Conservation (phyloP, 1,139 yeast species). For the Saccharomyces pastorianus region DNA sequence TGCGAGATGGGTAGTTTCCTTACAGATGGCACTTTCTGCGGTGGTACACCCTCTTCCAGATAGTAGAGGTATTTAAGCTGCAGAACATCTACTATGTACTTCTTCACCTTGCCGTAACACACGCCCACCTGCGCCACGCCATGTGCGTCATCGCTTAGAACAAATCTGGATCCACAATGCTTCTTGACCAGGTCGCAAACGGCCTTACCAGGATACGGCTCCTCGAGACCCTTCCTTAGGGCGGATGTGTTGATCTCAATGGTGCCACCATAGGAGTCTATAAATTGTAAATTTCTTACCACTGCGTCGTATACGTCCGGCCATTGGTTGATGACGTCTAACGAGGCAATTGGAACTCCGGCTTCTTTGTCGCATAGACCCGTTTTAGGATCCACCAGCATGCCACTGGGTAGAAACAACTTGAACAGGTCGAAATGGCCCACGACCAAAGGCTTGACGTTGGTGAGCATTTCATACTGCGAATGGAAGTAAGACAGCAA, state of each 20-base stretch:
- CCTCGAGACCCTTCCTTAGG: slow-evolving; percentile 74
- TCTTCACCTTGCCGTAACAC: slow-evolving; percentile 53
- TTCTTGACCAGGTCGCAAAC: slow-evolving; percentile 43
- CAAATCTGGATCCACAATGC: slow-evolving; percentile 54
- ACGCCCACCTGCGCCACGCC: slow-evolving; percentile 71
- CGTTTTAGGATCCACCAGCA: slow-evolving; percentile 16
- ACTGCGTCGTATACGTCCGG: slow-evolving; percentile 61
- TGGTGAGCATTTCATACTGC: slow-evolving; percentile 51
- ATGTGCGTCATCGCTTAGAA: slow-evolving; percentile 89
- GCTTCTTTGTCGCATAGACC: slow-evolving; percentile 13
- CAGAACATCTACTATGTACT: slow-evolving; percentile 42
- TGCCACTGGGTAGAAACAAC: slow-evolving; percentile 37
- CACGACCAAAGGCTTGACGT: slow-evolving; percentile 57
- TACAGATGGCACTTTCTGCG: background rate
- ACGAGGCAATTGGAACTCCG: background rate
- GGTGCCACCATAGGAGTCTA: slow-evolving; percentile 54
- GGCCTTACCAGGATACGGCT: slow-evolving; percentile 76
- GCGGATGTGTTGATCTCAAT: slow-evolving; percentile 88
- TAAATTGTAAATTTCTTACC: slow-evolving; percentile 47
- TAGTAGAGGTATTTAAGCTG: slow-evolving; percentile 44
- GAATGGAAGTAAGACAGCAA: slow-evolving; percentile 58
- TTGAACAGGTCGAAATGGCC: slow-evolving; percentile 90
- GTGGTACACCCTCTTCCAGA: slow-evolving; percentile 34
- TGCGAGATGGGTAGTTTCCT: slow-evolving; percentile 13
- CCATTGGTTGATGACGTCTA: slow-evolving; percentile 44